phyloP scores from a whole-genome alignment of 495 filamentous ascomycete genomes.

The Hypoxylon crocopeplum region DNA sequence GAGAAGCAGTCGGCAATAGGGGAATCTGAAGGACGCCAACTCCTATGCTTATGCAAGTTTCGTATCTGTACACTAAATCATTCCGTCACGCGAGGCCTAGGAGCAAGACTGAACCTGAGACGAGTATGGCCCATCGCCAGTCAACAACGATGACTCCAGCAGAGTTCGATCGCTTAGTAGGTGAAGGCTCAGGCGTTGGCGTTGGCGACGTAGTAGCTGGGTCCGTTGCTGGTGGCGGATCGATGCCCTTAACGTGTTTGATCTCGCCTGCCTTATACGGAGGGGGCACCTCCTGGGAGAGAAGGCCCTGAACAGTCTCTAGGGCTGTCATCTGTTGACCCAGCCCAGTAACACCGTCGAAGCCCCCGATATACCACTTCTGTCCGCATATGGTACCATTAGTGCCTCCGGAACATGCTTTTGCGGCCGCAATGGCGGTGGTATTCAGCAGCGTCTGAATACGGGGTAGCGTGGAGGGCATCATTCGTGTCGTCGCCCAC shows the following conservation, averaged over 20 bases:
- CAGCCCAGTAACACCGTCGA: conserved; percentile 66
- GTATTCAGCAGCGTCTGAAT: conserved; percentile 61
- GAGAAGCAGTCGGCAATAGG: background rate
- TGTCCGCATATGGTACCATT: conserved; percentile 70
- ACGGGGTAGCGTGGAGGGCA: conserved; percentile 58
- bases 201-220: conserved; percentile 15
- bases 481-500: conserved; percentile 65
- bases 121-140: conserved; percentile 9
- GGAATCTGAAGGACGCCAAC: conserved; percentile 23
- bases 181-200: no score
- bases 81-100: conserved; percentile 15
- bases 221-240: conserved; percentile 14
- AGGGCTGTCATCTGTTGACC: conserved; percentile 77
- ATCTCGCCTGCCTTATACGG: conserved; percentile 53
- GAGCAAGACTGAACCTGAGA: conserved; percentile 2
- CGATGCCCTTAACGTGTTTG: conserved; percentile 43
- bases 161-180: conserved; percentile 18
- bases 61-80: conserved; percentile 7
- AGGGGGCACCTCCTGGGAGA: conserved; percentile 46
- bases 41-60: conserved; percentile 8
- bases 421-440: conserved; percentile 70
- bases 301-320: conserved; percentile 67
- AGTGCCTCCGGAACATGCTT: conserved; percentile 65
- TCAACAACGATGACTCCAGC: background rate
- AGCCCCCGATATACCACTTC: conserved; percentile 68